A percentile compares a stretch with the other conserved stretches of the same genome.
phyloP scores from a whole-genome alignment of 2,329 filamentous ascomycete species.

The Penicillium rolfsii region DNA sequence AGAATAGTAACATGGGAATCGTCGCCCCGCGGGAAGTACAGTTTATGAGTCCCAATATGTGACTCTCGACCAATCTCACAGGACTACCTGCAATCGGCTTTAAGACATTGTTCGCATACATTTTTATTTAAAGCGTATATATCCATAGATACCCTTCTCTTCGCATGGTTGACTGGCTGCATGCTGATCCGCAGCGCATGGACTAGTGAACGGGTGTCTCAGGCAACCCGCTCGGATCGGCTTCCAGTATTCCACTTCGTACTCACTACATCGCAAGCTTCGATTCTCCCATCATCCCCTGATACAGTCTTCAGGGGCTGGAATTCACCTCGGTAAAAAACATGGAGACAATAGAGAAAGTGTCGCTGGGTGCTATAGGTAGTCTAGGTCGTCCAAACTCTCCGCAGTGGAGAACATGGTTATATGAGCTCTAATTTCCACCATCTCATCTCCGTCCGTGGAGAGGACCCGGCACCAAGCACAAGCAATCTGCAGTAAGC shows the following conservation, averaged over 20 bases:
- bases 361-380: no score
- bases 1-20: background rate
- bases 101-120: background rate
- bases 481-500: background rate
- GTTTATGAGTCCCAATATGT: no score
- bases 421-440: conserved; percentile 1
- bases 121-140: background rate
- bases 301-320: background rate
- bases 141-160: background rate
- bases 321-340: background rate
- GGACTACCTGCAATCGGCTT: background rate
- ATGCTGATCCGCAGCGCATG: conserved; percentile 22
- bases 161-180: conserved; percentile 9
- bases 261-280: background rate
- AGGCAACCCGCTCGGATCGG: conserved; percentile 20
- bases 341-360: no score
- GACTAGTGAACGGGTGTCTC: conserved; percentile 21
- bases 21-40: background rate
- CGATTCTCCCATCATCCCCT: background rate
- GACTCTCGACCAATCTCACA: background rate
- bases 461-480: background rate
- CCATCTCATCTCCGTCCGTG: background rate
- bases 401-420: background rate
- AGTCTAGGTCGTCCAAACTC: no score
- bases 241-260: background rate